Evolutionary conservation across 768 basidiomycete species (phyloP), one percentile per base, ranked within the genome.

Genomic region (Pilatotrama ljubarskyi): DNA sequence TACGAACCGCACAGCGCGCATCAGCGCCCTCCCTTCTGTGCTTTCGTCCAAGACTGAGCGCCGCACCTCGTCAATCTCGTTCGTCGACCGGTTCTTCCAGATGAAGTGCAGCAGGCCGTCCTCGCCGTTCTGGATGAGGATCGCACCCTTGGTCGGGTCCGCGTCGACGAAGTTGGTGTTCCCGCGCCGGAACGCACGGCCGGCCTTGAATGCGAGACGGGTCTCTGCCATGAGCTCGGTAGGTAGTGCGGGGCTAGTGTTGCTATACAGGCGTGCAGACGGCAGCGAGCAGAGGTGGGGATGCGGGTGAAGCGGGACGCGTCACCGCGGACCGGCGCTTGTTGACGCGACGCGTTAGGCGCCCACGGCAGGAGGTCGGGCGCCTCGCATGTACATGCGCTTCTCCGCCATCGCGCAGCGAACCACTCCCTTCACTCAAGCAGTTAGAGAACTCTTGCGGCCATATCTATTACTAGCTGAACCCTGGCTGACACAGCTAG

Each of bases 101-200:
- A 82, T 76, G 65, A 93, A 90, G 72, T 88, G 91, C 61, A 93
- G 71, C 49, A 92, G 77, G 5, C 84, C 89, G 64, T 93, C 91
- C 0, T 91, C 90, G 40, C 82, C 85, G 59, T 81, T 85, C 22
- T 82, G 78, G 42, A 93, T 77, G 13, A 86, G 71, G 64, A 93
- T 78, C 18, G 90, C 87, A 56, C 91, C 91, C 72, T 92, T 93
- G 17, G 82, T 81, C 0, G 87, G 79, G 55, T 76, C 76, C 0
- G 90, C 80, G 53, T 90, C 89, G 7, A 93, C 84, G 42, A 77
- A 78, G 65, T 89, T 89, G 10, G 88, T 84, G 29, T 78, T 82
- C 46, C 82, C 82, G 52, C 87, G 81, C 55, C 90, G 77, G 57
- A 87, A 84, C 1, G 86, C 85, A n/a, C 91, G 82, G 13, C 91